phyloP scores from a whole-genome alignment of 805 yeast species.

The Kluyveromyces lactis region DNA sequence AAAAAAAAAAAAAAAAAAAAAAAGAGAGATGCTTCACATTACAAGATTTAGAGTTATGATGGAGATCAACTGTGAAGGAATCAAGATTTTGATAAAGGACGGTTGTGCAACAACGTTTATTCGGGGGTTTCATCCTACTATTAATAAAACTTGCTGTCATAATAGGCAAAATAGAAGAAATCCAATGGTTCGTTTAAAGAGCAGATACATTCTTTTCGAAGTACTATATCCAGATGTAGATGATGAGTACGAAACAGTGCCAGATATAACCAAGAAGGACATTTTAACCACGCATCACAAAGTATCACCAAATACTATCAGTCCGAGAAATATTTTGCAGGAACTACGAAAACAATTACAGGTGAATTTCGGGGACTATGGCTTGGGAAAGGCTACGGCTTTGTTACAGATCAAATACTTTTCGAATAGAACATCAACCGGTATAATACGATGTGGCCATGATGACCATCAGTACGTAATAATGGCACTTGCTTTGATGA shows the following conservation, averaged over 20 bases:
- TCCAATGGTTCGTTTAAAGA: slow-evolving; percentile 88
- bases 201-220: slow-evolving; percentile 78
- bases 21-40: too few species aligned
- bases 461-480: slow-evolving; percentile 53
- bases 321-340: slow-evolving; percentile 41
- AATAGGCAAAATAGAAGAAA: too few species aligned
- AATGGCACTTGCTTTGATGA: slow-evolving; percentile 56
- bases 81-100: too few species aligned
- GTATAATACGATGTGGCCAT: slow-evolving; percentile 71
- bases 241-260: slow-evolving; percentile 6
- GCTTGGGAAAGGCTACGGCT: slow-evolving; percentile 54
- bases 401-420: slow-evolving; percentile 68
- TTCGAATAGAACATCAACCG: slow-evolving; percentile 72
- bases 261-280: slow-evolving; percentile 6
- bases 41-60: too few species aligned
- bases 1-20: too few species aligned
- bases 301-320: slow-evolving; percentile 41
- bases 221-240: slow-evolving; percentile 48
- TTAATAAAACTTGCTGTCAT: too few species aligned
- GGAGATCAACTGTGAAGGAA: too few species aligned
- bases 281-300: slow-evolving; percentile 40
- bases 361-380: slow-evolving; percentile 70
- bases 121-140: too few species aligned
- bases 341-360: slow-evolving; percentile 49
- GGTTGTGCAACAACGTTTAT: too few species aligned